These are phyloP conservation scores for Penicillium palitans DNA, from an alignment of 2,329 filamentous ascomycete species.

Conservation along the genomic window DNA sequence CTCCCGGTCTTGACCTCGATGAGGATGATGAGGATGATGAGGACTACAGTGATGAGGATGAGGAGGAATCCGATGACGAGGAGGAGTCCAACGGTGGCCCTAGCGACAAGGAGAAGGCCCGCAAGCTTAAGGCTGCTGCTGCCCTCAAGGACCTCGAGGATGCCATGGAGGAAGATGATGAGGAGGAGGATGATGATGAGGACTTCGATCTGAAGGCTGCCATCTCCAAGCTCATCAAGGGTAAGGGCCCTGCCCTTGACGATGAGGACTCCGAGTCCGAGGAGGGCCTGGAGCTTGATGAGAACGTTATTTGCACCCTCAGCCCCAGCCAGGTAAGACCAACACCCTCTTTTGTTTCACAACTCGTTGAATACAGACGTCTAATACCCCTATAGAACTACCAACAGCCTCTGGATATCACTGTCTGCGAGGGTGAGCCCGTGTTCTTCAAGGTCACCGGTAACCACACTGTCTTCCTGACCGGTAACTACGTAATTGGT, in stretches of 20 bases:
- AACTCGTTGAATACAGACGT: neutral
- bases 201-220: constrained; percentile 50
- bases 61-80: constrained; percentile 61
- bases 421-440: constrained; percentile 80
- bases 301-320: constrained; percentile 93
- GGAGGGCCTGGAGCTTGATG: constrained; percentile 70
- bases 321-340: constrained; percentile 80
- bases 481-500: constrained; percentile 89
- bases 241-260: constrained; percentile 72
- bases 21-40: constrained; percentile 65
- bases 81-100: constrained; percentile 86
- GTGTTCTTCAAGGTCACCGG: constrained; percentile 91
- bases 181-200: constrained; percentile 65
- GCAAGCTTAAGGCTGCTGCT: constrained; percentile 79
- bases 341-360: neutral
- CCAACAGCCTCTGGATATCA: constrained; percentile 94
- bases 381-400: constrained; percentile 63
- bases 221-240: constrained; percentile 58
- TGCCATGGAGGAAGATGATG: constrained; percentile 58
- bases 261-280: constrained; percentile 59
- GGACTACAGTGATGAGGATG: constrained; percentile 46
- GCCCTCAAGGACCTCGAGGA: constrained; percentile 76
- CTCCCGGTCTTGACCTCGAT: constrained; percentile 57
- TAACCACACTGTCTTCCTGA: constrained; percentile 86
- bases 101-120: constrained; percentile 85